Base-by-base conservation (phyloP, 2,329 filamentous ascomycete species). In the Aspergillus puulaauensis region DNA sequence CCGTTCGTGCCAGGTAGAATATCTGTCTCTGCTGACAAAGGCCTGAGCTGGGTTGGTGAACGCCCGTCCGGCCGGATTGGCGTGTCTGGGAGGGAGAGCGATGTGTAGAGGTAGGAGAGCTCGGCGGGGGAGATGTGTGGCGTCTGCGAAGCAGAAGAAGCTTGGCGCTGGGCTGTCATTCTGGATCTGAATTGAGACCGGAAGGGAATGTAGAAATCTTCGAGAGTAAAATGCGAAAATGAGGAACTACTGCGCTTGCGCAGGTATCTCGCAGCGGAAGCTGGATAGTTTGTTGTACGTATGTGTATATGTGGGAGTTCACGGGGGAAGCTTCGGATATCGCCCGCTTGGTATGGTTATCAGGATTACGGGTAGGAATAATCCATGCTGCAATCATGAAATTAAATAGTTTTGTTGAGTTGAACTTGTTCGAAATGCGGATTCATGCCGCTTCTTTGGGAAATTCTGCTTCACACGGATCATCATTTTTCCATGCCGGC, bases 31-130 rank as follows among this genome's bases (percentile, higher is more conserved):
- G 95, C 95, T 17, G 89, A 86, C 57, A 99, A 80, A 0, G 93
- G 91, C 3, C 95, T 90, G 81, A 98, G 98, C 75, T 97, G 91
- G 35, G 87, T 90, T 19, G 91, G 80, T 17, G 85, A 78, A 69
- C 93, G 90, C 62, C 89, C 90, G 75, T 99, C 95, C 21, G 93
- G 90, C 23, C 95, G 92, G 73, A 98, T 89, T 19, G 95, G 92
- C 33, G 61, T 67, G 49, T 71, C 63, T 11, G 92, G 92, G 59
- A 93, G 88, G 7, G 87, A 84, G 70, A 99, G 91, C 6, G 93
- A 93, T 63, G 85, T 86, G 82, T 96, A 91, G 52, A 98, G 86
- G 80, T 97, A 99, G 67, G 93, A 92, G 69, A 99, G 90, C 80
- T 99, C 95, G 70, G 95, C 92, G 48, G 95, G 93, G 54, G 93